Percentiles rank a stretch among this genome's conserved stretches.
These are phyloP conservation scores for Ceratobasidium theobromae DNA, from an alignment of 1,284 basidiomycete species.

Conservation along the genomic window DNA sequence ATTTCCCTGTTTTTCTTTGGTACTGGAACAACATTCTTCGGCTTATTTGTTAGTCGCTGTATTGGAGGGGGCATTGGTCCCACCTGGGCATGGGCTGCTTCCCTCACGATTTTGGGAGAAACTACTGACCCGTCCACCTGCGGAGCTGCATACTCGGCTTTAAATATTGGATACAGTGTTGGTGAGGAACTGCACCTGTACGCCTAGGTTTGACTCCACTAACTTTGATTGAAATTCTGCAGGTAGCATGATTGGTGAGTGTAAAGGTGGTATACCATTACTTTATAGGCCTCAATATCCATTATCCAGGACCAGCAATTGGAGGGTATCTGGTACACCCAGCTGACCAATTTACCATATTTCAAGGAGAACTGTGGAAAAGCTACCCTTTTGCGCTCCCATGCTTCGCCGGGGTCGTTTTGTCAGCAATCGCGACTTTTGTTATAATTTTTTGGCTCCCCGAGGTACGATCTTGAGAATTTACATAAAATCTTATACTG, in stretches of 20 bases:
- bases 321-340: constrained; percentile 15
- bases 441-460: background rate
- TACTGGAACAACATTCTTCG: background rate
- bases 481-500: background rate
- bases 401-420: background rate
- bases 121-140: background rate
- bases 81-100: constrained; percentile 18
- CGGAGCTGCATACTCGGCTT: background rate
- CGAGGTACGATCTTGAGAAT: background rate
- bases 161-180: constrained; percentile 17
- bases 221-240: too few relatives aligned
- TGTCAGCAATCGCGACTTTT: background rate
- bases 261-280: background rate
- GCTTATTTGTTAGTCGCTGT: constrained; percentile 2
- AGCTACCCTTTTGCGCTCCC: constrained; percentile 15
- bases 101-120: constrained; percentile 20
- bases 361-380: constrained; percentile 20
- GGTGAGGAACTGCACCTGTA: too few relatives aligned
- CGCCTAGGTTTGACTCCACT: too few relatives aligned
- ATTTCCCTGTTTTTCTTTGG: constrained; percentile 20
- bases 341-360: constrained; percentile 5
- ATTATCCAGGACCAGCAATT: constrained; percentile 11
- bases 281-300: background rate
- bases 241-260: constrained; percentile 17
- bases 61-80: constrained; percentile 20